A percentile compares a stretch with the other conserved stretches of the same genome.
Evolutionary conservation across 1,139 yeast species (phyloP).

Genomic region (Blastobotrys malaysiensis): DNA sequence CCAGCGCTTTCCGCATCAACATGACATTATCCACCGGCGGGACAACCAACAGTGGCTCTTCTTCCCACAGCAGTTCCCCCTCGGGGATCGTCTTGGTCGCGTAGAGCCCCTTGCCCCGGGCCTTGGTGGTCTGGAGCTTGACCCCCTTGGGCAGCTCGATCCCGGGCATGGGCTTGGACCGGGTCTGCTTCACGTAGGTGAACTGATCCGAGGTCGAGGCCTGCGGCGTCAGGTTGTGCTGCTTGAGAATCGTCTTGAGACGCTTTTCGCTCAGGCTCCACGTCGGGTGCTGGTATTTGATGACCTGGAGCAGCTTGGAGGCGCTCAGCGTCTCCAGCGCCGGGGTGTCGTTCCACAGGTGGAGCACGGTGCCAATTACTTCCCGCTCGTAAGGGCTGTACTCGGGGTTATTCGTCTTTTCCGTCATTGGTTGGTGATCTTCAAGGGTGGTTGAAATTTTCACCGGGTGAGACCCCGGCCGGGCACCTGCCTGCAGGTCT

Average conservation of each 20-base stretch:
- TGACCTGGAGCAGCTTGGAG: constrained; percentile 47
- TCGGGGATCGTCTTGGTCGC: constrained; percentile 37
- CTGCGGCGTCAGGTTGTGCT: constrained; percentile 37
- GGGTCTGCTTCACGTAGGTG: constrained; percentile 39
- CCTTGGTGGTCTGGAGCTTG: constrained; percentile 42
- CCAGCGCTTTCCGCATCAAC: constrained; percentile 59
- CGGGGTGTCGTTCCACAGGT: constrained; percentile 66
- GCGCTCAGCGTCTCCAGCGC: constrained; percentile 54
- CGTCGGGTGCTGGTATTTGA: constrained; percentile 48
- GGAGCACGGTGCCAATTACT: constrained; percentile 55
- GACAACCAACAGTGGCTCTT: constrained; percentile 56
- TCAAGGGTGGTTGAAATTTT: background rate
- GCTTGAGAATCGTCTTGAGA: constrained; percentile 48
- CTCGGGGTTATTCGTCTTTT: constrained; percentile 1
- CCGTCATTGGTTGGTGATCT: background rate
- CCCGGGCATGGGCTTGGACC: constrained; percentile 48
- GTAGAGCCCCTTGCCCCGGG: constrained; percentile 34
- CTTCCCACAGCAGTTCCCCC: constrained; percentile 53
- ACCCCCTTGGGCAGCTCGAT: constrained; percentile 48
- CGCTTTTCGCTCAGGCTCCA: constrained; percentile 65
- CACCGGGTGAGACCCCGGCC: background rate
- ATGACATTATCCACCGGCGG: constrained; percentile 68
- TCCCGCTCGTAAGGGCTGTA: constrained; percentile 56
- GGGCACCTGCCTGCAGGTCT: background rate
- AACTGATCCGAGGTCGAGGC: constrained; percentile 36